These are phyloP conservation scores for Penicillium arizonense DNA, from an alignment of 495 filamentous ascomycete species.

Conservation along the genomic window DNA sequence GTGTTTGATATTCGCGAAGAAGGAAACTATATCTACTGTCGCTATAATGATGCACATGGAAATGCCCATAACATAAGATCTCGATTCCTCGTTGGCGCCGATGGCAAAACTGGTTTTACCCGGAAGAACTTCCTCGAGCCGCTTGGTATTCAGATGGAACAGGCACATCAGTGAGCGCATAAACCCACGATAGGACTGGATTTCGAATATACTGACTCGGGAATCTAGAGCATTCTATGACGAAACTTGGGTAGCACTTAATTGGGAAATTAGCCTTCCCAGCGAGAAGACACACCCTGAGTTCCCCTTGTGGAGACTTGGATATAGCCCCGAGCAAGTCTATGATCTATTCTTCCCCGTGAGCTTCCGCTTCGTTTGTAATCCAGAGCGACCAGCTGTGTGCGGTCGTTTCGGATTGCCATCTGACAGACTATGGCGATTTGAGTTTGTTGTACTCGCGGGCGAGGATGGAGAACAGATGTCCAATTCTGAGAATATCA, in stretches of 20 bases:
- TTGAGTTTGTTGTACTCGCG: constrained; percentile 42
- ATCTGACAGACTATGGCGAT: constrained; percentile 45
- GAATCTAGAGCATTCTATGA: constrained; percentile 39
- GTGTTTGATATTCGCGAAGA: constrained; percentile 31
- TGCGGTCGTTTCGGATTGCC: constrained; percentile 48
- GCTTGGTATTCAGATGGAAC: constrained; percentile 39
- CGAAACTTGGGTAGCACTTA: constrained; percentile 53
- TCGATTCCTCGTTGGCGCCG: constrained; percentile 47
- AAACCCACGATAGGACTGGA: background rate
- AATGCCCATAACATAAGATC: constrained; percentile 21
- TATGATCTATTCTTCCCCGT: constrained; percentile 52
- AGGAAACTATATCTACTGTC: constrained; percentile 27
- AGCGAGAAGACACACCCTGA: constrained; percentile 46
- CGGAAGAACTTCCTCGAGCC: constrained; percentile 51
- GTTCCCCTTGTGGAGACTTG: constrained; percentile 49
- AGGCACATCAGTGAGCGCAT: constrained; percentile 23
- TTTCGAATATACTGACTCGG: background rate
- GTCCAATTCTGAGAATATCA: constrained; percentile 21
- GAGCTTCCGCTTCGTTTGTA: constrained; percentile 47
- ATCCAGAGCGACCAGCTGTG: constrained; percentile 42
- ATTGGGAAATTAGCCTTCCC: constrained; percentile 45
- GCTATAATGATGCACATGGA: constrained; percentile 32
- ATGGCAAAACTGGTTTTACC: constrained; percentile 50
- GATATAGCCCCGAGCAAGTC: constrained; percentile 45
- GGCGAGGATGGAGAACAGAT: constrained; percentile 31